Evolutionary conservation across 2,329 filamentous ascomycete genomes (phyloP), one percentile per base, ranked within the genome.

Genomic region (Cucurbitaria berberidis): DNA sequence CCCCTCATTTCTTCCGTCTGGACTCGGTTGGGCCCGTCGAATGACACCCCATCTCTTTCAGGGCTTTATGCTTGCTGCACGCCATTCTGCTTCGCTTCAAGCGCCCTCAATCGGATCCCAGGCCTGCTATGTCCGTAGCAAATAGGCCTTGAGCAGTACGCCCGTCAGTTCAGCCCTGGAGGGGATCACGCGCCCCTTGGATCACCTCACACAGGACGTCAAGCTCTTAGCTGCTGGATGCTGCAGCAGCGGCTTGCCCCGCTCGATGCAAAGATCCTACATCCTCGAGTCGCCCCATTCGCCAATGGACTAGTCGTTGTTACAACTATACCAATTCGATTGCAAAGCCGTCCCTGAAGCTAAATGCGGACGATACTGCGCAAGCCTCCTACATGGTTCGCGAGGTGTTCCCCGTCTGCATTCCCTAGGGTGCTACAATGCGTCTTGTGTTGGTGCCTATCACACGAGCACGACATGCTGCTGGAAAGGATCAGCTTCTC

Each of bases 81-180:
- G 69, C 72, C 66, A 71, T 71, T 57, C 67, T 70, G 55, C 62
- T 69, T 69, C 64, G 68, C 67, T 69, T 67, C 64, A 67, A 60
- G 66, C 69, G 68, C 69, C 68, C 64, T 67, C 63, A 40, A 60
- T 45, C 58, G 52, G 49, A 63, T 53, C 64, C 65, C 59, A 57
- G 64, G 51, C 64, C 45, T 57, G 47, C 56, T 57, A 57, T 63
- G 57, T n/a, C 57, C 46, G 57, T 51, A 60, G 56, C 63, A 59
- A 57, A 53, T 53, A 32, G 50, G 48, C 43, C 44, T 55, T 57
- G 45, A 55, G 57, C 61, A 58, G 45, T 50, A 64, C 41, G 51
- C 49, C 55, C 53, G 42, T 45, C 56, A 45, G 51, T 52, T 57
- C 59, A 52, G 53, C 56, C 57, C 55, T 60, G 54, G 56, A 56